Percentiles rank a stretch among this genome's conserved stretches.
Conservation (phyloP, 306 rosid genomes). For the Potentilla sterilis region DNA sequence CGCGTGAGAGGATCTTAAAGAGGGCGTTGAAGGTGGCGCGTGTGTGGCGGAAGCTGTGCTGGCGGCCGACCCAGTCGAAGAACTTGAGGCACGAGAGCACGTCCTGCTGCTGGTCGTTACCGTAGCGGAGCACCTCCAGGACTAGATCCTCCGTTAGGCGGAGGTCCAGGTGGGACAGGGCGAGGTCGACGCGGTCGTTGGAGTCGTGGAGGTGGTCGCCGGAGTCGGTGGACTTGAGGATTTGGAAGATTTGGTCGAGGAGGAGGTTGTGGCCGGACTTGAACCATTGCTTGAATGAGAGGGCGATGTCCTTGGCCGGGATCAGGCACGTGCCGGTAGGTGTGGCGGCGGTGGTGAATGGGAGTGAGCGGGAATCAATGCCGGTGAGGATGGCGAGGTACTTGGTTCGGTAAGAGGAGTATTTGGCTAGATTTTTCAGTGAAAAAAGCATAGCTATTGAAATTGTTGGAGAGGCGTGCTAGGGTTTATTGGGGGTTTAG, state of each 20-base stretch:
- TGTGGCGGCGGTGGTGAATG: neutral
- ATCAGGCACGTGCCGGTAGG: neutral
- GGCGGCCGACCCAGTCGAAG: slow-evolving; percentile 94
- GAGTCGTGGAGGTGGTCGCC: slow-evolving; percentile 8
- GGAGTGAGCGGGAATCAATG: neutral
- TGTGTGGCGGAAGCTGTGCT: slow-evolving; percentile 52
- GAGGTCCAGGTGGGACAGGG: slow-evolving; percentile 50
- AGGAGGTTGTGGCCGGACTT: slow-evolving; percentile 22
- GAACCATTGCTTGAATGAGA: slow-evolving; percentile 66
- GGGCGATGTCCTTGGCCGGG: slow-evolving; percentile 21
- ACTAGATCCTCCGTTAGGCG: slow-evolving; percentile 51
- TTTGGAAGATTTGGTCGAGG: slow-evolving; percentile 45
- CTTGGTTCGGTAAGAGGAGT: neutral
- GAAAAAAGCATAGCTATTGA: neutral
- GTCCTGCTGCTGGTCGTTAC: slow-evolving; percentile 22
- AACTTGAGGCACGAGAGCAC: slow-evolving; percentile 70
- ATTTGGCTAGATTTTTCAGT: slow-evolving; percentile 11
- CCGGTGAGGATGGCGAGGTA: neutral
- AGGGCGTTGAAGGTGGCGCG: slow-evolving; percentile 56
- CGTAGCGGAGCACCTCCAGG: slow-evolving; percentile 51
- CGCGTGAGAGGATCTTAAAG: slow-evolving; percentile 54
- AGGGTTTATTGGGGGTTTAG: neutral
- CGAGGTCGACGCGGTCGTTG: slow-evolving; percentile 27
- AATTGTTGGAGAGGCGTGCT: neutral
- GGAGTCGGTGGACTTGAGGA: slow-evolving; percentile 27